Evolutionary conservation across 2,329 filamentous ascomycete species (phyloP).

Genomic region (Pseudocercospora musae): DNA sequence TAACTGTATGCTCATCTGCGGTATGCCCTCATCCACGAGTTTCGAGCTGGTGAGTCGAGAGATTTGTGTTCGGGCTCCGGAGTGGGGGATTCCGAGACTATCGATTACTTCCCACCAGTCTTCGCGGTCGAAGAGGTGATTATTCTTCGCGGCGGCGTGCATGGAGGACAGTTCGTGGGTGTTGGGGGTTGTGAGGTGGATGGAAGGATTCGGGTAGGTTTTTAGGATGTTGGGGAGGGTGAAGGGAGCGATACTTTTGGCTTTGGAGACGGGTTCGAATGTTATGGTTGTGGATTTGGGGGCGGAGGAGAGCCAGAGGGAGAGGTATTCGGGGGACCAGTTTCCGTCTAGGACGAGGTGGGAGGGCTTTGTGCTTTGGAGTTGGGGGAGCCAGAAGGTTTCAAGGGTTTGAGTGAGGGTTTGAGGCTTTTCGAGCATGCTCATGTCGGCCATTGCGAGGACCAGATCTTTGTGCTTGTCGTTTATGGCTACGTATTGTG

Average conservation of each 20-base stretch:
- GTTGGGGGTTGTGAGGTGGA: conserved; percentile 80
- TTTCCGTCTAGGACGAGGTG: conserved; percentile 88
- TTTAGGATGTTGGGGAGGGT: conserved; percentile 26
- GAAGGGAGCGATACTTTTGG: conserved; percentile 73
- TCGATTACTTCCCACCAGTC: conserved; percentile 81
- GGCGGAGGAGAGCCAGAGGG: conserved; percentile 56
- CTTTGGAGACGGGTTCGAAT: conserved; percentile 85
- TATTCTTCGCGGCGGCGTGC: conserved; percentile 65
- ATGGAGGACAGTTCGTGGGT: conserved; percentile 76
- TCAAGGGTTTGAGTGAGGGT: conserved; percentile 37
- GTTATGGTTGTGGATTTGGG: conserved; percentile 57
- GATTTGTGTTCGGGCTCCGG: conserved; percentile 68
- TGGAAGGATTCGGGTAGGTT: conserved; percentile 59
- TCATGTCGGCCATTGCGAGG: conserved; percentile 96
- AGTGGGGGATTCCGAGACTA: conserved; percentile 68
- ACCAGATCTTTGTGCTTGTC: conserved; percentile 77
- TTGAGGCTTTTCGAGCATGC: conserved; percentile 59
- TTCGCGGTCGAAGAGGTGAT: conserved; percentile 64
- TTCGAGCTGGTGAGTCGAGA: conserved; percentile 62
- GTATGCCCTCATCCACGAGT: conserved; percentile 76
- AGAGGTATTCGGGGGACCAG: conserved; percentile 67
- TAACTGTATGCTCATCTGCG: conserved; percentile 78
- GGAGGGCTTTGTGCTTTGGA: conserved; percentile 58
- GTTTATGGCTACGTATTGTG: conserved; percentile 90
- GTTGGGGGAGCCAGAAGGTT: conserved; percentile 58